A percentile compares a stretch with the other conserved stretches of the same genome.
phyloP scores from a whole-genome alignment of 1,284 basidiomycete species.

The Cryptococcus amylolentus region DNA sequence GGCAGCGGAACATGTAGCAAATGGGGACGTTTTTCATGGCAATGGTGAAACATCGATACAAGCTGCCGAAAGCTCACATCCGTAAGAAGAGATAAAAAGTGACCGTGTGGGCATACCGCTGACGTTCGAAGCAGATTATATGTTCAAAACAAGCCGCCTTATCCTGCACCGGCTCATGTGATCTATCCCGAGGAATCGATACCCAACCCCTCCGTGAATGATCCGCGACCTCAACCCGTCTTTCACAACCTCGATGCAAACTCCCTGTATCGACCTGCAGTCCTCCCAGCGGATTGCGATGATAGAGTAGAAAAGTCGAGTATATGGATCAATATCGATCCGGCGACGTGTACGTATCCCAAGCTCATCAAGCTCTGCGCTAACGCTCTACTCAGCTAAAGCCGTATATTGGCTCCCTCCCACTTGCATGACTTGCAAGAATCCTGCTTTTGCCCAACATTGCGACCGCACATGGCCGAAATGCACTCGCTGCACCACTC shows the following conservation, averaged over 20 bases:
- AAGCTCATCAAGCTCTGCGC: background rate
- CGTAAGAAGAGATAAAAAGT: too few species aligned
- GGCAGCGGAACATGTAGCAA: too few species aligned
- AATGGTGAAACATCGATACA: too few species aligned
- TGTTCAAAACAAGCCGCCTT: conserved; percentile 50
- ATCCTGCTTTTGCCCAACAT: conserved; percentile 18
- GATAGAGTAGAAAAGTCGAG: conserved; percentile 24
- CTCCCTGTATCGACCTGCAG: conserved; percentile 30
- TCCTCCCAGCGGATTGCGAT: conserved; percentile 35
- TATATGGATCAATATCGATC: conserved; percentile 37
- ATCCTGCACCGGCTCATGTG: conserved; percentile 89
- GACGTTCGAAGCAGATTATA: too few species aligned
- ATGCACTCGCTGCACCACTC: conserved; percentile 25
- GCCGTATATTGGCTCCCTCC: conserved; percentile 37
- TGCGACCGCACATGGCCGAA: conserved; percentile 34
- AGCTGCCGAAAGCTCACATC: too few species aligned
- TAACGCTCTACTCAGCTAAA: conserved; percentile 12
- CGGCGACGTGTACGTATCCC: conserved; percentile 18
- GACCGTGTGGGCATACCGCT: too few species aligned
- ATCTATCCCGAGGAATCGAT: conserved; percentile 82
- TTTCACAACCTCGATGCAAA: conserved; percentile 19
- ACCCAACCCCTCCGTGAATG: conserved; percentile 43
- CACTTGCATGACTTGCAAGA: conserved; percentile 26
- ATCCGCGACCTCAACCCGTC: conserved; percentile 21
- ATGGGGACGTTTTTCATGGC: too few species aligned